Evolutionary conservation across 331 rosid species (phyloP), one percentile per base, ranked within the genome.

Genomic region (Quercus tomentella): DNA sequence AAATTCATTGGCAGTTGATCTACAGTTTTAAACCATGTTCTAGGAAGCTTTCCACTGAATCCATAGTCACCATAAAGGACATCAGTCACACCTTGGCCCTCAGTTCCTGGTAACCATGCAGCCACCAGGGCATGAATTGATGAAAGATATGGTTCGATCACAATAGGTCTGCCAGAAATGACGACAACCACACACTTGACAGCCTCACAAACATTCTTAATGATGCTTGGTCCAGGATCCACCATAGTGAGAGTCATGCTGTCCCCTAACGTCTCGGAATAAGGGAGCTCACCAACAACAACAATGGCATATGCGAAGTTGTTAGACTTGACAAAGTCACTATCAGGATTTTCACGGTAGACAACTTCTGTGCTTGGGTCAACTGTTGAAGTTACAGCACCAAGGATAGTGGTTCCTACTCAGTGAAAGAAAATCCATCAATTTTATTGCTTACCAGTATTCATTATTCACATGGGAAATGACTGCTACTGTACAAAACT

Each of bases 21-120:
- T 0, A 91, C 92, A 18, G 89, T 83, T 86, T 83, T 89, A 82
- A 96, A 93, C 99, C 98, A 96, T 63, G 99, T 93, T 79, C 98
- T 90, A 10, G 99, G 80, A 81, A 93, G 96, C 80, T 93, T 93
- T 37, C 99, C 99, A 14, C 82, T 91, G 82, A 93, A 96, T 52
- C 94, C 99, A 75, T 88, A 82, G 79, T 93, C 94, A 55, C 97
- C 98, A 60, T 83, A 96, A 58, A 96, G 98, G 72, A 87, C 91
- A 82, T 93, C 99, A 6, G 93, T 78, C 80, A 96, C 85, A 18
- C 99, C 99, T 82, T 86, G 96, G 79, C 99, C 99, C 76, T 96
- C 99, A 0, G 93, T 83, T 56, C 99, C 98, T 0, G 99, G 99
- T 83, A 96, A 85, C 99, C 99, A 96, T 52, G 98, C 97, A 6